Evolutionary conservation across 768 basidiomycete species (phyloP).

Genomic region (Strobilomyces dryophilus): DNA sequence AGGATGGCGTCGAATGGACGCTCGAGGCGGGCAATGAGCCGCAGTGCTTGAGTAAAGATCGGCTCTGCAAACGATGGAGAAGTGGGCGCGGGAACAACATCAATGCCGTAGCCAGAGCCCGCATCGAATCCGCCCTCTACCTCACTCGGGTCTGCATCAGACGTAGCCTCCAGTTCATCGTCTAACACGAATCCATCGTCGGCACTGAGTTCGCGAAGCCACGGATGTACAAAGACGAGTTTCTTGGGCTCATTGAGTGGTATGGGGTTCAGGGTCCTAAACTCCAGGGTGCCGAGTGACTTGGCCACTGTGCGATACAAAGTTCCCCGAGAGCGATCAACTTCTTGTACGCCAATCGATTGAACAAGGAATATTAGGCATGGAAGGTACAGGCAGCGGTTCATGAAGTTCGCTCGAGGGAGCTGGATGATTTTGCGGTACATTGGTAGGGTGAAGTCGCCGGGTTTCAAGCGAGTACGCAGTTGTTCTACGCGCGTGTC

Average conservation of each 20-base stretch:
- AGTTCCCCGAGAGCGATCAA: background rate
- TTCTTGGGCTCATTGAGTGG: background rate
- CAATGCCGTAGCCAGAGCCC: no score
- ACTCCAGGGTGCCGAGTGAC: background rate
- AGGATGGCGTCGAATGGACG: no score
- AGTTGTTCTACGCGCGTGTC: background rate
- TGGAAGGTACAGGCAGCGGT: background rate
- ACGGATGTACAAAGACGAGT: background rate
- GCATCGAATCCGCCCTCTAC: no score
- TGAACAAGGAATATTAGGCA: background rate
- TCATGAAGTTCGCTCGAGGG: no score
- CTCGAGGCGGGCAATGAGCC: no score
- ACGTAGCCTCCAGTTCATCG: background rate
- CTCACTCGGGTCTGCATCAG: no score
- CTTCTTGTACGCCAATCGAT: background rate
- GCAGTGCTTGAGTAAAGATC: no score
- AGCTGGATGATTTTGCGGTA: no score
- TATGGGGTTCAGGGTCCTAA: background rate
- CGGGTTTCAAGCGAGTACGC: background rate
- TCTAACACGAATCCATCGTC: background rate
- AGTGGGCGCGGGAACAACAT: no score
- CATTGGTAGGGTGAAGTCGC: no score
- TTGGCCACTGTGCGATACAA: background rate
- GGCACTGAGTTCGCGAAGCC: slow-evolving; percentile 2
- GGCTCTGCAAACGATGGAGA: no score